Percentiles rank a stretch among this genome's conserved stretches.
Conservation (phyloP, 2,329 filamentous ascomycete species). For the Stagonosporopsis chrysanthemi region DNA sequence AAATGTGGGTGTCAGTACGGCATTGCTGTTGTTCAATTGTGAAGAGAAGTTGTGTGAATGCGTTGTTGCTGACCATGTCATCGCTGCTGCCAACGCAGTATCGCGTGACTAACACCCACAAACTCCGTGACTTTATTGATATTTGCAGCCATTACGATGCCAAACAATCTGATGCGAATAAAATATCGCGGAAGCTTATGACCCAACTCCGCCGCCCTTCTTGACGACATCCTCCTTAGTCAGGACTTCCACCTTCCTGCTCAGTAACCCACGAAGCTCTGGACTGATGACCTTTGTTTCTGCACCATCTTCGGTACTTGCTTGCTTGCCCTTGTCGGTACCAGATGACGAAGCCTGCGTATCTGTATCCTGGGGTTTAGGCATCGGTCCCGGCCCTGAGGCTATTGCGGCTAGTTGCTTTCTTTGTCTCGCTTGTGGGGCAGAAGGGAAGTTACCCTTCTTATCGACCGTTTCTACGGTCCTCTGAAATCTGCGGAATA, state of each 20-base stretch:
- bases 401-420: constrained; percentile 50
- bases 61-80: neutral
- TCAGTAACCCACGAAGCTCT: constrained; percentile 68
- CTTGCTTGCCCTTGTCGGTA: constrained; percentile 47
- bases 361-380: constrained; percentile 27
- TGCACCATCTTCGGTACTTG: constrained; percentile 32
- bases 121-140: neutral
- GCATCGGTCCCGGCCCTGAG: constrained; percentile 35
- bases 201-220: constrained; percentile 17
- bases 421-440: constrained; percentile 58
- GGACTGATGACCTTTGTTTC: constrained; percentile 66
- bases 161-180: constrained; percentile 15
- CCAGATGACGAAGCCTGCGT: constrained; percentile 37
- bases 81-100: neutral
- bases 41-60: neutral
- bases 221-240: constrained; percentile 52
- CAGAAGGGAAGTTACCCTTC: constrained; percentile 80
- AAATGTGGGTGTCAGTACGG: no score
- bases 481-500: constrained; percentile 87
- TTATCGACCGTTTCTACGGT: constrained; percentile 92
- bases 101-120: neutral
- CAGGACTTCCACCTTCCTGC: constrained; percentile 64
- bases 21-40: neutral
- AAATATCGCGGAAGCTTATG: neutral
- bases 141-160: constrained; percentile 9